A percentile compares a stretch with the other conserved stretches of the same genome.
Conservation (phyloP, 768 basidiomycete genomes). For the Trametes meyenii region DNA sequence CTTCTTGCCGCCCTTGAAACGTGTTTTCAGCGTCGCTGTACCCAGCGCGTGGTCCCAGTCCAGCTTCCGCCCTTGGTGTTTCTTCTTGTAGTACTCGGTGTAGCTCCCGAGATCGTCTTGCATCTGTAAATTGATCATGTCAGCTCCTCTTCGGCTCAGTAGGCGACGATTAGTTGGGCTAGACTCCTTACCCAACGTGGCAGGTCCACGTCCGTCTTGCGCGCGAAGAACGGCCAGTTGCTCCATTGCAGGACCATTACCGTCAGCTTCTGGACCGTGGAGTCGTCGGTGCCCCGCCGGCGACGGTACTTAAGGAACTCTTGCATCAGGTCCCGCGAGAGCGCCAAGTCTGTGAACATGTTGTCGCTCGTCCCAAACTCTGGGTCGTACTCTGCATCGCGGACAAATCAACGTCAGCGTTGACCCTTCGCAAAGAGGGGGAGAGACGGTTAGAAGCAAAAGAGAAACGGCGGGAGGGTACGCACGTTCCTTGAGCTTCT, state of each 20-base stretch:
- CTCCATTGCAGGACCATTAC: conserved; percentile 88
- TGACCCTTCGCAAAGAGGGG: too few species aligned
- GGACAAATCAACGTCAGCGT: not conserved
- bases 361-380: conserved; percentile 93
- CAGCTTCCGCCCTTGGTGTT: conserved; percentile 76
- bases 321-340: conserved; percentile 72
- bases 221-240: conserved; percentile 80
- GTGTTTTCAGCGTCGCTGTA: conserved; percentile 72
- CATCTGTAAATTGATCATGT: conserved; percentile 46
- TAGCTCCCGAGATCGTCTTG: conserved; percentile 67
- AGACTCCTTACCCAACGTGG: conserved; percentile 50
- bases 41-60: conserved; percentile 89
- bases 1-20: conserved; percentile 71
- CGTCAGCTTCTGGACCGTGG: conserved; percentile 51
- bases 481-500: conserved; percentile 82
- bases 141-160: too few species aligned
- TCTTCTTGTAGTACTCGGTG: conserved; percentile 70
- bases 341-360: conserved; percentile 90
- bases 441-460: too few species aligned
- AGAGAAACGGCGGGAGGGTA: conserved; percentile 26
- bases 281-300: conserved; percentile 26
- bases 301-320: conserved; percentile 59
- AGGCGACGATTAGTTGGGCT: too few species aligned
- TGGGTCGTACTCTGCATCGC: conserved; percentile 79
- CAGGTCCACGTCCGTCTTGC: conserved; percentile 53